Evolutionary conservation across 1,139 yeast species (phyloP).

Genomic region (Pichia sp.): DNA sequence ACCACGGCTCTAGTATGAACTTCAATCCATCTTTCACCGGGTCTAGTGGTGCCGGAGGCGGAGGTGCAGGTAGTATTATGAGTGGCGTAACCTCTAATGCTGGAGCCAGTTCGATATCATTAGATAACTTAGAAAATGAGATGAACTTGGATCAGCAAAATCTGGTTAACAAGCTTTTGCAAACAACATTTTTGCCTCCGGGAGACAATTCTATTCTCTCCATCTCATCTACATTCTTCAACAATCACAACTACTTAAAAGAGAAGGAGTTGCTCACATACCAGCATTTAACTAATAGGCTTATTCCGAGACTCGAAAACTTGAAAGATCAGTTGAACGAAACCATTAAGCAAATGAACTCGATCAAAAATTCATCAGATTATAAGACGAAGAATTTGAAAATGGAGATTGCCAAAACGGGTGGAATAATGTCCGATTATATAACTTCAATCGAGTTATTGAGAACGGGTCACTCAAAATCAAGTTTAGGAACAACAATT

Average conservation of each 20-base stretch:
- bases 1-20: not conserved
- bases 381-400: slow-evolving; percentile 48
- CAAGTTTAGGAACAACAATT: slow-evolving; percentile 31
- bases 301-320: slow-evolving; percentile 68
- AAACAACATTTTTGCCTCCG: slow-evolving; percentile 48
- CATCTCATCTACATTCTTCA: slow-evolving; percentile 43
- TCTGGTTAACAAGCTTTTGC: slow-evolving; percentile 24
- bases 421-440: slow-evolving; percentile 45
- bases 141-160: slow-evolving; percentile 14
- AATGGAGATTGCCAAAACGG: slow-evolving; percentile 53
- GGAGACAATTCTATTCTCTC: slow-evolving; percentile 51
- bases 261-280: slow-evolving; percentile 46
- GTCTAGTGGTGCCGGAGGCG: not conserved
- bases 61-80: not conserved
- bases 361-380: slow-evolving; percentile 45
- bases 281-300: slow-evolving; percentile 52
- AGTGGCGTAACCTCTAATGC: not conserved
- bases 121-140: slow-evolving; percentile 8
- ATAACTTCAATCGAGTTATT: slow-evolving; percentile 37
- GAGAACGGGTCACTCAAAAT: slow-evolving; percentile 32
- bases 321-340: slow-evolving; percentile 60
- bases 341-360: slow-evolving; percentile 64
- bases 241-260: slow-evolving; percentile 43
- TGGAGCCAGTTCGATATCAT: not conserved
- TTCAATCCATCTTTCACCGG: not conserved